Evolutionary conservation across 768 basidiomycete species (phyloP).

Genomic region (Postia placenta): DNA sequence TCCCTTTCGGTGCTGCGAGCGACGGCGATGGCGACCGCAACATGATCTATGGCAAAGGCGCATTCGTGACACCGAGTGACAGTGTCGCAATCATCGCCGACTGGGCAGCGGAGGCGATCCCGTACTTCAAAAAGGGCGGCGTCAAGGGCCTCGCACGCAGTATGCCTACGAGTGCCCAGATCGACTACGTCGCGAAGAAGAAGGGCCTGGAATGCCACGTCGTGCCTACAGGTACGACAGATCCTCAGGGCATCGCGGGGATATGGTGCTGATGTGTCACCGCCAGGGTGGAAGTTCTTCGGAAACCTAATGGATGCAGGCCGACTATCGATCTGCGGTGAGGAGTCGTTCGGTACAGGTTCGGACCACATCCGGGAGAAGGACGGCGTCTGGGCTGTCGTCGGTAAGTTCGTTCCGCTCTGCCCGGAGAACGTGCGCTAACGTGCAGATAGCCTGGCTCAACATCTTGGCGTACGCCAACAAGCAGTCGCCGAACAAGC

Average conservation of each 20-base stretch:
- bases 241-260: background rate
- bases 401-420: conserved; percentile 44
- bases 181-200: conserved; percentile 92
- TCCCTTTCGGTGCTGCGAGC: conserved; percentile 92
- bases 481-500: conserved; percentile 62
- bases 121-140: conserved; percentile 87
- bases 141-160: conserved; percentile 93
- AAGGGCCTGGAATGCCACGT: conserved; percentile 92
- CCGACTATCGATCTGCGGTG: conserved; percentile 94
- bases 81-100: conserved; percentile 98
- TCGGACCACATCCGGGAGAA: conserved; percentile 99
- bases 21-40: conserved; percentile 98
- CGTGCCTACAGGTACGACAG: conserved; percentile 80
- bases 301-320: conserved; percentile 99
- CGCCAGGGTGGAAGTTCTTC: conserved; percentile 97
- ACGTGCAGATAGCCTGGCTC: conserved; percentile 72
- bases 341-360: conserved; percentile 99
- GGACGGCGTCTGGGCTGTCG: conserved; percentile 96
- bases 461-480: conserved; percentile 94
- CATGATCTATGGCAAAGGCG: conserved; percentile 99
- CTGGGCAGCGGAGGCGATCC: conserved; percentile 84
- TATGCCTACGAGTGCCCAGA: conserved; percentile 97
- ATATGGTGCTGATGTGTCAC: too few relatives aligned
- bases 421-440: background rate
- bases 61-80: conserved; percentile 97